phyloP scores from a whole-genome alignment of 1,284 basidiomycete species.

The Omphalotus olearius region DNA sequence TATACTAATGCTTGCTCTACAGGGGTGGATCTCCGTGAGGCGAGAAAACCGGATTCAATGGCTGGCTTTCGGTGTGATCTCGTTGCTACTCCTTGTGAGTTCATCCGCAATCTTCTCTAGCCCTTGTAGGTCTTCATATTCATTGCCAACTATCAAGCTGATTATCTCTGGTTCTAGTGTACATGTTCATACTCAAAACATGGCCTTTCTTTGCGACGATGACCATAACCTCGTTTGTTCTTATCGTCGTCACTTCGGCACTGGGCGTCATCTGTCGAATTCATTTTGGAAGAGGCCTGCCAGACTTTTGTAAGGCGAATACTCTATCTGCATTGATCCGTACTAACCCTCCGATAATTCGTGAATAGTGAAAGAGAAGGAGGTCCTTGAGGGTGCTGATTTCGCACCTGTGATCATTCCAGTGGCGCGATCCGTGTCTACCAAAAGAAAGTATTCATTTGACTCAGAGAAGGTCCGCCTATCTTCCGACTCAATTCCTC shows the following conservation, averaged over 20 bases:
- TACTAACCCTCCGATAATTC: conserved; percentile 9
- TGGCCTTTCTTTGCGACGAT: conserved; percentile 51
- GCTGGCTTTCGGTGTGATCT: conserved; percentile 37
- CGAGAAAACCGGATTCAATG: conserved; percentile 39
- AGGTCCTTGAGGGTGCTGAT: conserved; percentile 9
- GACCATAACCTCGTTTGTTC: conserved; percentile 35
- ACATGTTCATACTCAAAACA: conserved; percentile 40
- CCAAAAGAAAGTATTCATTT: neutral
- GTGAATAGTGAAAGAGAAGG: conserved; percentile 4
- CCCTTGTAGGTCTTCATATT: conserved; percentile 26
- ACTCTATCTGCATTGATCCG: conserved; percentile 28
- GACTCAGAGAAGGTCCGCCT: neutral
- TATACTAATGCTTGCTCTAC: neutral
- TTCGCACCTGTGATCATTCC: conserved; percentile 9
- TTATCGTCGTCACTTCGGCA: conserved; percentile 35
- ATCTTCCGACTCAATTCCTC: neutral
- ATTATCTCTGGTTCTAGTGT: conserved; percentile 26
- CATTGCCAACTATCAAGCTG: neutral
- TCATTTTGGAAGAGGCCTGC: conserved; percentile 49
- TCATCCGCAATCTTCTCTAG: conserved; percentile 42
- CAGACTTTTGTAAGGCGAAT: conserved; percentile 37
- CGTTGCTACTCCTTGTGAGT: conserved; percentile 34
- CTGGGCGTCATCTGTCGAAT: conserved; percentile 43
- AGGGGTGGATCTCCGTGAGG: conserved; percentile 50
- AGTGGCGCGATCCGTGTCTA: neutral